These are phyloP conservation scores for Pilatotrama ljubarskyi DNA, from an alignment of 768 basidiomycete genomes.

Conservation along the genomic window DNA sequence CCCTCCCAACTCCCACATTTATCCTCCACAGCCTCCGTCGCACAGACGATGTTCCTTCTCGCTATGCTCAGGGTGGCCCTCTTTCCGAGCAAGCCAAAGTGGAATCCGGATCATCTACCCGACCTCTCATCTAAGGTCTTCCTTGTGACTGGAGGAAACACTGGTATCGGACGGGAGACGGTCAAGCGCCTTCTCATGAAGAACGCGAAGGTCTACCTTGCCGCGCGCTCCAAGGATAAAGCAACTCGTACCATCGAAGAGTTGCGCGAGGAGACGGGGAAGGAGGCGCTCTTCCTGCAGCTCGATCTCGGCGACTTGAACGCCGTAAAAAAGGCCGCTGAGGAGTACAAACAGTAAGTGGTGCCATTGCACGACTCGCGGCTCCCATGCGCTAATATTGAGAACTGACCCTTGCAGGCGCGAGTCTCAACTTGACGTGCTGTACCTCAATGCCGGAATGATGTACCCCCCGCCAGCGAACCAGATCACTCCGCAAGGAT, in stretches of 20 bases:
- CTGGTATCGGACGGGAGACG: conserved; percentile 60
- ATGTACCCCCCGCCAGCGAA: conserved; percentile 40
- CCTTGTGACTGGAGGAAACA: conserved; percentile 39
- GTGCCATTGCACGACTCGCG: too few species aligned
- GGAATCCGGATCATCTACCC: conserved; percentile 47
- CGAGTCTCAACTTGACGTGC: conserved; percentile 45
- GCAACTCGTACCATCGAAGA: conserved; percentile 48
- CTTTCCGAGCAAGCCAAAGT: conserved; percentile 32
- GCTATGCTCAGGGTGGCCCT: background rate
- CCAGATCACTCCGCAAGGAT: conserved; percentile 45
- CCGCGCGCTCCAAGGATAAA: conserved; percentile 45
- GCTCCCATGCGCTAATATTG: background rate
- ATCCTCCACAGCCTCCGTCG: too few species aligned
- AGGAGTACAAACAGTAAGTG: conserved; percentile 37
- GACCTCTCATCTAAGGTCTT: conserved; percentile 40
- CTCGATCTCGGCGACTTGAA: conserved; percentile 43
- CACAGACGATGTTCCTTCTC: background rate
- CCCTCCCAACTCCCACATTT: too few species aligned
- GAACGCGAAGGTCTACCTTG: conserved; percentile 67
- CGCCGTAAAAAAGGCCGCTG: conserved; percentile 37
- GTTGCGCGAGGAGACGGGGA: conserved; percentile 45
- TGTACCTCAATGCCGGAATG: conserved; percentile 54
- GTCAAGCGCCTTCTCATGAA: conserved; percentile 52
- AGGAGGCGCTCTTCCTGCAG: conserved; percentile 39
- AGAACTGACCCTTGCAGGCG: conserved; percentile 31